Evolutionary conservation across 352 stramenopile species (phyloP).

Genomic region (Ophiocytium majus): DNA sequence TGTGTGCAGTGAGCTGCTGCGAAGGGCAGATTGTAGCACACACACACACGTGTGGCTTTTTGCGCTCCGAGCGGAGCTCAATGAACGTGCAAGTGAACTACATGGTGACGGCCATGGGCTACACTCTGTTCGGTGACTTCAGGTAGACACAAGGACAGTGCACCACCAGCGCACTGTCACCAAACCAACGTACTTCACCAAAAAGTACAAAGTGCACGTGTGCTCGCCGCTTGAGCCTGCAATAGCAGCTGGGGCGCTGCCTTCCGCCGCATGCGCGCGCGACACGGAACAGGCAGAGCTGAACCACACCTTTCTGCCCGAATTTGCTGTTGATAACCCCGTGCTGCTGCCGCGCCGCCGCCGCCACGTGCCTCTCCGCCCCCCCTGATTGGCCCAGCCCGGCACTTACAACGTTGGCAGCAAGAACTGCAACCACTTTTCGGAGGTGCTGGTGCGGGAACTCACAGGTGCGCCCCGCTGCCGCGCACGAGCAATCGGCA

Average conservation of each 20-base stretch:
- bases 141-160: no score
- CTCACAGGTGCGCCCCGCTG: neutral
- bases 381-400: neutral
- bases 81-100: no score
- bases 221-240: no score
- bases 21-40: neutral
- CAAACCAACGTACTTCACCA: no score
- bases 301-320: no score
- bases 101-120: neutral
- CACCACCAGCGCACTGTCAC: no score
- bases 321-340: neutral
- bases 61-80: neutral
- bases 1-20: neutral
- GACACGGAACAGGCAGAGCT: no score
- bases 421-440: constrained; percentile 30
- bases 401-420: constrained; percentile 13
- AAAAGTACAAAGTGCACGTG: no score
- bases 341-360: neutral
- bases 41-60: neutral
- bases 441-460: constrained; percentile 9
- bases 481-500: no score
- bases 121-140: neutral
- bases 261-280: neutral
- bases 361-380: no score
- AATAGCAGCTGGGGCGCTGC: neutral